A percentile compares a stretch with the other conserved stretches of the same genome.
These are phyloP conservation scores for Neonectria coccinea DNA, from an alignment of 2,329 filamentous ascomycete species.

Conservation along the genomic window DNA sequence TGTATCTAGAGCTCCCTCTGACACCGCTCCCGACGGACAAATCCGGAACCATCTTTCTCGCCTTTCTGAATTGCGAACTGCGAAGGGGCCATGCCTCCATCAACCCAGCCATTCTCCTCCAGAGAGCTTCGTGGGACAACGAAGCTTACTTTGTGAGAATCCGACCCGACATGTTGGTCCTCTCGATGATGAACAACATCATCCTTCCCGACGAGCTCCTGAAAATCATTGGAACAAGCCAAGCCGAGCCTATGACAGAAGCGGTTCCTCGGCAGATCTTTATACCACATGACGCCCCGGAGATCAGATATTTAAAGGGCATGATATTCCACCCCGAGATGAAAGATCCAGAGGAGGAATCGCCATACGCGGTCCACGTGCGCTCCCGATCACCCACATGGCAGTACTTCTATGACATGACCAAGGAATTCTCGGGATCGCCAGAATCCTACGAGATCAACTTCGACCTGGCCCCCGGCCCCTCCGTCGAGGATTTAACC, in stretches of 20 bases:
- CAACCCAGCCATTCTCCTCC: slow-evolving; percentile 45
- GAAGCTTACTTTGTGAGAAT: slow-evolving; percentile 46
- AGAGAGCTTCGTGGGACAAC: slow-evolving; percentile 45
- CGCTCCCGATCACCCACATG: slow-evolving; percentile 45
- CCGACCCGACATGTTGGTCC: slow-evolving; percentile 40
- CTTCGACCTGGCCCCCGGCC: slow-evolving; percentile 40
- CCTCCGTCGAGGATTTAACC: slow-evolving; percentile 34
- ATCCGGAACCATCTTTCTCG: slow-evolving; percentile 45
- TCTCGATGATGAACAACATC: slow-evolving; percentile 46
- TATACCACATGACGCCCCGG: slow-evolving; percentile 36
- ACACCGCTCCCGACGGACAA: slow-evolving; percentile 44
- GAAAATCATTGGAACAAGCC: slow-evolving; percentile 26
- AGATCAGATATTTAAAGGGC: slow-evolving; percentile 39
- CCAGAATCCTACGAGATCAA: slow-evolving; percentile 44
- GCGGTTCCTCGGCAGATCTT: slow-evolving; percentile 41
- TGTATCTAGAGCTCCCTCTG: slow-evolving; percentile 44
- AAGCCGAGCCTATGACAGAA: slow-evolving; percentile 26
- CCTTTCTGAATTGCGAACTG: slow-evolving; percentile 47
- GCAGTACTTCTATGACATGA: slow-evolving; percentile 40
- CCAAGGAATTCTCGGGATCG: slow-evolving; percentile 17
- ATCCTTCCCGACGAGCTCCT: slow-evolving; percentile 41
- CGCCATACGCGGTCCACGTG: slow-evolving; percentile 30
- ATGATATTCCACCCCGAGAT: slow-evolving; percentile 44
- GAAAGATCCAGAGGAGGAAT: slow-evolving; percentile 14
- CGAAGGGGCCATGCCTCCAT: slow-evolving; percentile 39